Percentiles rank a stretch among this genome's conserved stretches.
Evolutionary conservation across 257 asterid genomes (phyloP).

Genomic region (Solanum pimpinellifolium): DNA sequence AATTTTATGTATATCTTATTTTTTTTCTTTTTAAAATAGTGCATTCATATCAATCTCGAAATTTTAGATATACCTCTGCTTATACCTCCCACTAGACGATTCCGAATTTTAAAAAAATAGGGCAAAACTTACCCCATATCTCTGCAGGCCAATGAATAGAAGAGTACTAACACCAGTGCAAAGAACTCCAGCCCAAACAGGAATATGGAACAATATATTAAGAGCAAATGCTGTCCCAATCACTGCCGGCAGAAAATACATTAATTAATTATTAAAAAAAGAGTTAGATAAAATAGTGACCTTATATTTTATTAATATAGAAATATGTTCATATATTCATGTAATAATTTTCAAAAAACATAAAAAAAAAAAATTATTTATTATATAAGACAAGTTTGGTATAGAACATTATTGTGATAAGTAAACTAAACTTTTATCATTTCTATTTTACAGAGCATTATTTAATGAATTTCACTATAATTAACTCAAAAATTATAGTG

Average conservation of each 20-base stretch:
- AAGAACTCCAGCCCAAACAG: slow-evolving; percentile 87
- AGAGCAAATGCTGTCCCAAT: slow-evolving; percentile 95
- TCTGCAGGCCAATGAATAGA: slow-evolving; percentile 57
- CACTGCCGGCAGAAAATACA: slow-evolving; percentile 21
- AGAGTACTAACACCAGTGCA: slow-evolving; percentile 83
- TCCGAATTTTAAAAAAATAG: neutral
- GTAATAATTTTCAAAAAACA: neutral
- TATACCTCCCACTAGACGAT: no score
- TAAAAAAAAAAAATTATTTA: neutral
- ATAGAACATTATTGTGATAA: neutral
- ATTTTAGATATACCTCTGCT: no score
- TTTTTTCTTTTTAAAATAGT: no score
- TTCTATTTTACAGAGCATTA: neutral
- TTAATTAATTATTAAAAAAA: neutral
- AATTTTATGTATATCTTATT: no score
- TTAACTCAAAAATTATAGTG: no score
- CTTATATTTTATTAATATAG: neutral
- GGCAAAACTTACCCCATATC: slow-evolving; percentile 51
- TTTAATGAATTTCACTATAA: no score
- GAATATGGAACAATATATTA: slow-evolving; percentile 63
- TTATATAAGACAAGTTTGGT: neutral
- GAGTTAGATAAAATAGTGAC: neutral
- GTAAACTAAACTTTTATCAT: neutral
- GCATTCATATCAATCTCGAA: no score
- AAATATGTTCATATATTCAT: neutral